These are phyloP conservation scores for Polytrichum commune DNA, from an alignment of 225 moss, liverwort and hornwort genomes.

Conservation along the genomic window DNA sequence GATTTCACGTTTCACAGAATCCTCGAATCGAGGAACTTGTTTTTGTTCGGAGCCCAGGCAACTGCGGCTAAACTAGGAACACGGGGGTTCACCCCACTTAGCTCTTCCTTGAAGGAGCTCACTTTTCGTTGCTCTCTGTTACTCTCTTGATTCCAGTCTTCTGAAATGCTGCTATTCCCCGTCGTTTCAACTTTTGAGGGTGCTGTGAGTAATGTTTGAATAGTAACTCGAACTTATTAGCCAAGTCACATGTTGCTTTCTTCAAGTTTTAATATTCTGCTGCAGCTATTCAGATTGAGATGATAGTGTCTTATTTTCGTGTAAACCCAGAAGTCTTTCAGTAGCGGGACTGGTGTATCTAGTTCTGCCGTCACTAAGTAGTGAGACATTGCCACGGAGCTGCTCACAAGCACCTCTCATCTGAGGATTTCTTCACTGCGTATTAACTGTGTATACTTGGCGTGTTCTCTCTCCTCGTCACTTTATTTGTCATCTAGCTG, in stretches of 20 bases:
- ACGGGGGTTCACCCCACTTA: not conserved
- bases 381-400: constrained; percentile 13
- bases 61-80: not conserved
- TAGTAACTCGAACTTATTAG: constrained; percentile 6
- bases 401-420: constrained; percentile 21
- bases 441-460: constrained; percentile 37
- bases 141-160: not conserved
- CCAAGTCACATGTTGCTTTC: not conserved
- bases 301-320: constrained; percentile 3
- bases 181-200: not conserved
- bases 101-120: not conserved
- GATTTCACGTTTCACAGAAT: not conserved
- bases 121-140: not conserved
- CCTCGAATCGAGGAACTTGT: not conserved
- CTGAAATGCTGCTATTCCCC: no score
- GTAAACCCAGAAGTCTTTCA: not conserved
- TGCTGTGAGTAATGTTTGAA: not conserved
- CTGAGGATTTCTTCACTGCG: constrained; percentile 25
- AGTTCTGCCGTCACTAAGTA: constrained; percentile 3
- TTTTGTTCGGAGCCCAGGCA: not conserved
- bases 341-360: not conserved
- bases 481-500: constrained; percentile 54
- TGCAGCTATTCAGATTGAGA: constrained; percentile 9
- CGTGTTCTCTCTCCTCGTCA: constrained; percentile 78
- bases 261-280: not conserved